These are phyloP conservation scores for Plasmodium knowlesi DNA, from an alignment of 169 alveolate species.

Conservation along the genomic window DNA sequence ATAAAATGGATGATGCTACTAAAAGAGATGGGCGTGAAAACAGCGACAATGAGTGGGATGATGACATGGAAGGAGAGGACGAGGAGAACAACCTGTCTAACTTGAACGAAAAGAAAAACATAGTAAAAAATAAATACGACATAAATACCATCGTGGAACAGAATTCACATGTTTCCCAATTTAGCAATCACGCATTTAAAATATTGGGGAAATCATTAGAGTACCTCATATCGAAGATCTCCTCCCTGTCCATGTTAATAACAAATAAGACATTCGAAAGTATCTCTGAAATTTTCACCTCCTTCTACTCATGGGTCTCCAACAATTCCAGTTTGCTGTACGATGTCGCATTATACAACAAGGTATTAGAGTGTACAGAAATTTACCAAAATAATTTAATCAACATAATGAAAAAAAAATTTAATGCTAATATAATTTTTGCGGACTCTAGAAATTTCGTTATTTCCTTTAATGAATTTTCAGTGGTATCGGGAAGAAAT, in stretches of 20 bases:
- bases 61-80: background rate
- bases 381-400: conserved; percentile 77
- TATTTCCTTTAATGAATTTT: conserved; percentile 77
- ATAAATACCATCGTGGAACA: conserved; percentile 54
- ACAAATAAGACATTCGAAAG: conserved; percentile 64
- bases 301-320: conserved; percentile 68
- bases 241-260: conserved; percentile 44
- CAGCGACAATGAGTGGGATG: background rate
- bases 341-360: conserved; percentile 66
- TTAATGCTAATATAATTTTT: conserved; percentile 78
- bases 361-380: conserved; percentile 68
- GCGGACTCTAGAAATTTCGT: conserved; percentile 80
- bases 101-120: conserved; percentile 26
- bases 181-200: conserved; percentile 57
- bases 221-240: conserved; percentile 40
- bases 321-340: conserved; percentile 62
- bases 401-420: conserved; percentile 71
- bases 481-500: conserved; percentile 82
- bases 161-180: conserved; percentile 64
- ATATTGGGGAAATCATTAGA: conserved; percentile 60
- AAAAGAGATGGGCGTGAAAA: background rate
- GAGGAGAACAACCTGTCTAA: background rate
- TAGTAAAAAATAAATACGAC: conserved; percentile 52
- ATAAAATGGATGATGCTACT: background rate
- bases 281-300: conserved; percentile 60